Evolutionary conservation across 495 filamentous ascomycete genomes (phyloP), one percentile per base, ranked within the genome.

Genomic region (Daldinia caldariorum): DNA sequence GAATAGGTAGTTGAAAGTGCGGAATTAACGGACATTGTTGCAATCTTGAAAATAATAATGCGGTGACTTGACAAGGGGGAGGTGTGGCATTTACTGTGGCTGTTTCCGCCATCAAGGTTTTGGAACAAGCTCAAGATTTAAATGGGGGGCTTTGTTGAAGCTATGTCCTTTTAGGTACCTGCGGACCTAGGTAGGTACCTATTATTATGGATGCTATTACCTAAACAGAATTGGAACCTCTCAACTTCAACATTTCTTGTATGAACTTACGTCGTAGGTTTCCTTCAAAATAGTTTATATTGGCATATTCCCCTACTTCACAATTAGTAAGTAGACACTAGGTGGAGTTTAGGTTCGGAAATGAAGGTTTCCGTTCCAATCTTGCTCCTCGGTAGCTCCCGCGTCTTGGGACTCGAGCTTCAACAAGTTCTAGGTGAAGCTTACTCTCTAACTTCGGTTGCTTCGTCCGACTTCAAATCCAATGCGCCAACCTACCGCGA

Each of bases 401-500:
- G 9, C 53, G 71, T 57, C 39, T 54, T 71, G 5, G 60, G 64
- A 49, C 61, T 49, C 32, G 62, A 63, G 50, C 57, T 55, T 16
- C 70, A 65, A 16, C 47, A 61, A 26, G 60, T 47, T 47, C 63
- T 70, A 13, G 32, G 54, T 6, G 9, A 31, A n/a, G 35, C 58
- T 53, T 20, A 37, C 47, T 22, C 67, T 57, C 32, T 54, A 26
- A 59, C 10, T 20, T 38, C 51, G n/a, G 20, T 45, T 26, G 14
- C 43, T n/a, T 60, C 49, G 20, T 32, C 49, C 49, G n/a, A n/a
- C n/a, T 61, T 49, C 35, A 22, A 37, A 7, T 63, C 39, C 29
- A 20, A 64, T 29, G 73, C 72, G 6, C 75, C 81, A 1, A 32
- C 72, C 6, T 84, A 83, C 65, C 80, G 83, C 56, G 58, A 70